Evolutionary conservation across 2,329 filamentous ascomycete species (phyloP).

Genomic region (Sporothrix schenckii): DNA sequence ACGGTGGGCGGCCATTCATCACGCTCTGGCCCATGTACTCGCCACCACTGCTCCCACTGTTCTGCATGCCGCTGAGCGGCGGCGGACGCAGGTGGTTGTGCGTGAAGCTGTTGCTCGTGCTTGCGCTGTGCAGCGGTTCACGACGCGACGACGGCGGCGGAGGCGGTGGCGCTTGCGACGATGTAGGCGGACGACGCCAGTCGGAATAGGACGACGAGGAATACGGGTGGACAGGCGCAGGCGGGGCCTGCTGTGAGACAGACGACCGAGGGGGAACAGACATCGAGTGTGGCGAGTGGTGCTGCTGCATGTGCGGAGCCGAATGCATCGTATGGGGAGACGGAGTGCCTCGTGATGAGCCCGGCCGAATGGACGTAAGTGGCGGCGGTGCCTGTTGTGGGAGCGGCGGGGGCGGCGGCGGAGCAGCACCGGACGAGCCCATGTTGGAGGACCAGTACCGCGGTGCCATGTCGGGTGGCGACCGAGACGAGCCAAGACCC

Average conservation of each 20-base stretch:
- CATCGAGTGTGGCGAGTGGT: slow-evolving; percentile 30
- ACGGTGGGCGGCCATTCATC: slow-evolving; percentile 53
- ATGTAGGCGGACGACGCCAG: slow-evolving; percentile 32
- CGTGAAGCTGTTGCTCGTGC: slow-evolving; percentile 32
- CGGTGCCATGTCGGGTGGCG: slow-evolving; percentile 28
- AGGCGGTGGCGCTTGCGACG: not conserved
- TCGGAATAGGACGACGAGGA: slow-evolving; percentile 30
- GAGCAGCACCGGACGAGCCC: not conserved
- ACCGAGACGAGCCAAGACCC: slow-evolving; percentile 26
- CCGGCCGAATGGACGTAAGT: slow-evolving; percentile 33
- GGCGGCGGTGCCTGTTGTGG: slow-evolving; percentile 30
- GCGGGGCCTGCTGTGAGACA: slow-evolving; percentile 22
- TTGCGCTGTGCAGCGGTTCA: slow-evolving; percentile 26
- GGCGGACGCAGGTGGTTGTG: slow-evolving; percentile 36
- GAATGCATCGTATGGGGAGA: slow-evolving; percentile 27
- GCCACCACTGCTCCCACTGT: slow-evolving; percentile 20
- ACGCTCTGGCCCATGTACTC: slow-evolving; percentile 31
- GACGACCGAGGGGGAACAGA: slow-evolving; percentile 20
- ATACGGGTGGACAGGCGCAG: slow-evolving; percentile 28
- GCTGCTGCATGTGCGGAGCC: slow-evolving; percentile 24
- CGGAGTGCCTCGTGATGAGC: slow-evolving; percentile 29
- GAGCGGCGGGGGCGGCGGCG: slow-evolving; percentile 33
- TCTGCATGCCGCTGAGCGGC: slow-evolving; percentile 34
- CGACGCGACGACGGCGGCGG: slow-evolving; percentile 28
- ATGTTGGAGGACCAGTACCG: slow-evolving; percentile 31